A percentile compares a stretch with the other conserved stretches of the same genome.
Conservation (phyloP, 202 grass and related monocot species). For the Carex arenaria region DNA sequence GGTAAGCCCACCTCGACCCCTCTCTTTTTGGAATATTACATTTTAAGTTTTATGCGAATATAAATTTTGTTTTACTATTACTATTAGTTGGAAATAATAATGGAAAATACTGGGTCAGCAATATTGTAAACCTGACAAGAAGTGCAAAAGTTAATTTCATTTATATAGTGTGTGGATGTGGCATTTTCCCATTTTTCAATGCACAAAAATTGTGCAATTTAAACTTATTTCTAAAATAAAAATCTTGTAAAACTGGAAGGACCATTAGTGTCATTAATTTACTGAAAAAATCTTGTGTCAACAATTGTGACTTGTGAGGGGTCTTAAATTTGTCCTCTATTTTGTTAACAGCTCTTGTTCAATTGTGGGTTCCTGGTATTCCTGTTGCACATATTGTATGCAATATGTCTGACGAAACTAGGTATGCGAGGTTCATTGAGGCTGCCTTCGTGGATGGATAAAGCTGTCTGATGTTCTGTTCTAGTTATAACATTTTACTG, state of each 20-base stretch:
- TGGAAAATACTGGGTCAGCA: background rate
- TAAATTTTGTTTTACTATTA: background rate
- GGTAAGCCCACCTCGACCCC: constrained; percentile 33
- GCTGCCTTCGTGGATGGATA: constrained; percentile 69
- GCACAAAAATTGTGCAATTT: background rate
- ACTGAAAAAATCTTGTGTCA: background rate
- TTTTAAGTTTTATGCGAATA: background rate
- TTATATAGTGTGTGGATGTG: background rate
- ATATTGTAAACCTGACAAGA: background rate
- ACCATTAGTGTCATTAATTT: background rate
- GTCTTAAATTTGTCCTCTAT: background rate
- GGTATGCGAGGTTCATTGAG: constrained; percentile 66
- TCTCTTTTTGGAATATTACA: background rate
- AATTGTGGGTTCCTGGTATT: constrained; percentile 88
- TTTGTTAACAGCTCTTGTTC: constrained; percentile 61
- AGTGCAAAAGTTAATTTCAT: background rate
- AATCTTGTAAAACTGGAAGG: background rate
- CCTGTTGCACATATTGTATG: constrained; percentile 79
- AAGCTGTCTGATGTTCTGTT: constrained; percentile 28
- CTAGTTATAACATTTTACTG: background rate
- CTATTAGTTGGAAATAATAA: background rate
- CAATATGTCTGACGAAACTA: constrained; percentile 67
- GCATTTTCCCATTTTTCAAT: background rate
- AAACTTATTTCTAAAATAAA: background rate
- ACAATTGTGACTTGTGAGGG: background rate